These are phyloP conservation scores for Termitomyces sp. DNA, from an alignment of 1,284 basidiomycete genomes.

Conservation along the genomic window DNA sequence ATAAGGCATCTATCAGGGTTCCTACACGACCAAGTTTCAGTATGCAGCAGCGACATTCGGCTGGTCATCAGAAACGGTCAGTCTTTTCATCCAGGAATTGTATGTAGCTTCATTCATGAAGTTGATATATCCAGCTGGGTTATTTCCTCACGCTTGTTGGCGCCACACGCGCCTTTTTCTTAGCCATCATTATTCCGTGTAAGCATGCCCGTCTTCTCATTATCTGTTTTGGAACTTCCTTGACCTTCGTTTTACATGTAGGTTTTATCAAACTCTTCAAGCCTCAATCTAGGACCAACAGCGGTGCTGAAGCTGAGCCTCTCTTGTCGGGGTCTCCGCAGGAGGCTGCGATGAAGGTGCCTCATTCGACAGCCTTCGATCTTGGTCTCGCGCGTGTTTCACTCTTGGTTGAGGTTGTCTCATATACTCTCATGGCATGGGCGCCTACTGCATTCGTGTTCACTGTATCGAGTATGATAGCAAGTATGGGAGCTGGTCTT, in stretches of 20 bases:
- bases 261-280: slow-evolving; percentile 47
- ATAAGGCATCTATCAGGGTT: slow-evolving; percentile 42
- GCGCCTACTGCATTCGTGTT: slow-evolving; percentile 41
- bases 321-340: slow-evolving; percentile 8
- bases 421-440: slow-evolving; percentile 47
- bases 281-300: slow-evolving; percentile 25
- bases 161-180: slow-evolving; percentile 52
- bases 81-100: slow-evolving; percentile 17
- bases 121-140: slow-evolving; percentile 47
- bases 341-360: slow-evolving; percentile 6
- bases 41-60: slow-evolving; percentile 62
- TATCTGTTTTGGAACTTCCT: slow-evolving; percentile 8
- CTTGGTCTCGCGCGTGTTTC: slow-evolving; percentile 56
- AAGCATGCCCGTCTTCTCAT: neutral
- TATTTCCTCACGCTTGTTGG: slow-evolving; percentile 69
- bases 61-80: slow-evolving; percentile 71
- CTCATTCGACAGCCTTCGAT: slow-evolving; percentile 52
- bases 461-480: slow-evolving; percentile 39
- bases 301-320: slow-evolving; percentile 4
- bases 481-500: slow-evolving; percentile 54
- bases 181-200: slow-evolving; percentile 70
- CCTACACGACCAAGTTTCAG: slow-evolving; percentile 62
- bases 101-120: neutral
- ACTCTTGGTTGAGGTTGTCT: slow-evolving; percentile 50
- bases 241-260: slow-evolving; percentile 3